Conservation (phyloP, 495 filamentous ascomycete species). For the Mytilinidion resinicola region DNA sequence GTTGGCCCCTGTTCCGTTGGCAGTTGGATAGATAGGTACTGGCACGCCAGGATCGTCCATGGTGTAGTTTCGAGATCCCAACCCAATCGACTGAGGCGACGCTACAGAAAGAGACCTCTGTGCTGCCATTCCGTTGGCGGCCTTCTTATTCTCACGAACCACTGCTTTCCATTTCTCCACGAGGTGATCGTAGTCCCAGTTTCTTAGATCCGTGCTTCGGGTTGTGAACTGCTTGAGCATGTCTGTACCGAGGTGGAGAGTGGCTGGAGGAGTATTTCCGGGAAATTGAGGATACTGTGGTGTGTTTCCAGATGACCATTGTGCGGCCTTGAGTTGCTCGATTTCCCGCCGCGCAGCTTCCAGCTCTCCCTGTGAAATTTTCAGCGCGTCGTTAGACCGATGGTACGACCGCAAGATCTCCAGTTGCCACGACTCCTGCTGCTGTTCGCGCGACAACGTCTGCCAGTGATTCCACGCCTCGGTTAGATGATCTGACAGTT, state of each 20-base stretch:
- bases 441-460: conserved; percentile 47
- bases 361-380: conserved; percentile 54
- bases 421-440: conserved; percentile 66
- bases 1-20: not conserved
- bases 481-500: conserved; percentile 61
- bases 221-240: conserved; percentile 23
- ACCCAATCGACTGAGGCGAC: not conserved
- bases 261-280: conserved; percentile 44
- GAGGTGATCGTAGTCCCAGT: conserved; percentile 53
- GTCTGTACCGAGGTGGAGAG: conserved; percentile 49
- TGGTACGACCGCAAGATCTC: conserved; percentile 68
- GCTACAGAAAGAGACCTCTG: conserved; percentile 25
- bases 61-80: conserved; percentile 6
- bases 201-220: conserved; percentile 26
- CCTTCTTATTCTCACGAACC: conserved; percentile 34
- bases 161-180: conserved; percentile 54
- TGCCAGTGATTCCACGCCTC: conserved; percentile 68
- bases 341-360: conserved; percentile 63
- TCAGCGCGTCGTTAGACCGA: conserved; percentile 59
- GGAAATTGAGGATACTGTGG: conserved; percentile 63
- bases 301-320: conserved; percentile 60
- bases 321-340: conserved; percentile 60
- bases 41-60: conserved; percentile 3
- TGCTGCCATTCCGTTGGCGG: conserved; percentile 21
- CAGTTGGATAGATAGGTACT: conserved; percentile 6